Conservation (phyloP, 305 asterid genomes). For the Petunia hybrid region DNA sequence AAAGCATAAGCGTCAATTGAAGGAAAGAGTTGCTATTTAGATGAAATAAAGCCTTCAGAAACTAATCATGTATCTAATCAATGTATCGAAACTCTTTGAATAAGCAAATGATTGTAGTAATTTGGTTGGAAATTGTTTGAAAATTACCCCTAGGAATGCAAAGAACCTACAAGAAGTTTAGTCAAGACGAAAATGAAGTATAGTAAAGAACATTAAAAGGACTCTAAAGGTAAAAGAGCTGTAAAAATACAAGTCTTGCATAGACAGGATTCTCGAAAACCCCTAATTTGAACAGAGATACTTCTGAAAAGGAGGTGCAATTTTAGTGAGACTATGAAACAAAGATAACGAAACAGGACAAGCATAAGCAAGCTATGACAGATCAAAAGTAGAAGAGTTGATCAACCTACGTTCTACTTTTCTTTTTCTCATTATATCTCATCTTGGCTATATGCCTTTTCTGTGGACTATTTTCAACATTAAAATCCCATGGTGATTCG, state of each 20-base stretch:
- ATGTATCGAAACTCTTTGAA: neutral
- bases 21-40: neutral
- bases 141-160: neutral
- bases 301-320: neutral
- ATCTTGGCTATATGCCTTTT: constrained; percentile 82
- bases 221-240: neutral
- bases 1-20: neutral
- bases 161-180: neutral
- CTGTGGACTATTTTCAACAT: constrained; percentile 58
- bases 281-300: constrained; percentile 19
- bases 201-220: neutral
- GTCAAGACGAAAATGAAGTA: neutral
- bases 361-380: neutral
- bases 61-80: neutral
- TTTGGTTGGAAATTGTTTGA: constrained; percentile 5
- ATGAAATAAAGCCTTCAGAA: neutral
- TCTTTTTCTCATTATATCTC: constrained; percentile 87
- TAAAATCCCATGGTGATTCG: constrained; percentile 55
- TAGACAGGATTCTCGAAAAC: neutral
- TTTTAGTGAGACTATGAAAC: neutral
- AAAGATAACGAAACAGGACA: neutral
- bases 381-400: neutral
- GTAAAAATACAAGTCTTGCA: neutral
- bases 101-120: constrained; percentile 3
- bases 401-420: constrained; percentile 66